Conservation (phyloP, 345 rosid genomes). For the Dovyalis caffra region DNA sequence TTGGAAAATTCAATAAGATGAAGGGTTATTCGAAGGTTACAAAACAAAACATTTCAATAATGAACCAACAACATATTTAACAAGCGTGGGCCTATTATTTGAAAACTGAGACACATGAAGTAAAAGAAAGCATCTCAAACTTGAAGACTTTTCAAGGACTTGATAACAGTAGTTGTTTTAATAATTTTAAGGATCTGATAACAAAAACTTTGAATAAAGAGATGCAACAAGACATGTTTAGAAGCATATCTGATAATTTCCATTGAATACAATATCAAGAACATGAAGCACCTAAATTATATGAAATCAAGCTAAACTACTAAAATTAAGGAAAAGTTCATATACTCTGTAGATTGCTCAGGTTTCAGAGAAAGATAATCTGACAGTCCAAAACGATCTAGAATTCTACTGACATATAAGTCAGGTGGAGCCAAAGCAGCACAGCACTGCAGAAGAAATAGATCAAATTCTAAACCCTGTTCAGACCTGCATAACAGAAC, state of each 20-base stretch:
- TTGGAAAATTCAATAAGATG: neutral
- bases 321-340: constrained; percentile 11
- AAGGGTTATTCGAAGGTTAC: neutral
- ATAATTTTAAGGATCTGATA: too few relatives aligned
- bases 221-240: neutral
- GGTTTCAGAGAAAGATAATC: constrained; percentile 58
- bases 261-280: neutral
- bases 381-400: constrained; percentile 77
- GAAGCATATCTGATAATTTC: neutral
- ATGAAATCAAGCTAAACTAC: neutral
- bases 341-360: constrained; percentile 63
- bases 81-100: too few relatives aligned
- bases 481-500: constrained; percentile 69
- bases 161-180: too few relatives aligned
- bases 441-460: constrained; percentile 94
- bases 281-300: neutral
- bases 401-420: constrained; percentile 63
- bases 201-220: too few relatives aligned
- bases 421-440: constrained; percentile 94
- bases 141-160: neutral
- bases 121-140: neutral
- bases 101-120: too few relatives aligned
- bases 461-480: constrained; percentile 89
- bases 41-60: neutral
- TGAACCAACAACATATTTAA: neutral